Conservation (phyloP, 2,329 filamentous ascomycete genomes). For the Pleomassaria siparia region DNA sequence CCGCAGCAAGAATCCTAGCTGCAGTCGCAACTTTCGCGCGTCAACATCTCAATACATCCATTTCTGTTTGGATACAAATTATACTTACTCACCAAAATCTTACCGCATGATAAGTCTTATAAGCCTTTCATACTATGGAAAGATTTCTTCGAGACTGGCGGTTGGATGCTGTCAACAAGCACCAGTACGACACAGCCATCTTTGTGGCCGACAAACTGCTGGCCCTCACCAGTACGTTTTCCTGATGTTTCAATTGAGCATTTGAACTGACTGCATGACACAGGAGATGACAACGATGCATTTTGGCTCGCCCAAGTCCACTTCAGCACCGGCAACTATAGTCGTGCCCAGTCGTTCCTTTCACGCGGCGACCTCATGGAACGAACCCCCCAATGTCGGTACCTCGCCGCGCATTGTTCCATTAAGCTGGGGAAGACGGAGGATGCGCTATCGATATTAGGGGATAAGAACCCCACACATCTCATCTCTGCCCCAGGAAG, state of each 20-base stretch:
- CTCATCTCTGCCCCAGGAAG: slow-evolving; percentile 70
- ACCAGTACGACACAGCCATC: slow-evolving; percentile 94
- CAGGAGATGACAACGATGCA: slow-evolving; percentile 90
- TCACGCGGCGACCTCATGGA: slow-evolving; percentile 78
- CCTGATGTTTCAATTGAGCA: background rate
- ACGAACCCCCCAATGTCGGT: slow-evolving; percentile 83
- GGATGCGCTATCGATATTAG: slow-evolving; percentile 81
- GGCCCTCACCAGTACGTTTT: slow-evolving; percentile 79
- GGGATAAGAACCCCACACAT: slow-evolving; percentile 91
- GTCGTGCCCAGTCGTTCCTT: slow-evolving; percentile 83
- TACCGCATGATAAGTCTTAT: background rate
- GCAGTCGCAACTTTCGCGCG: background rate
- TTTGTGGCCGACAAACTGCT: slow-evolving; percentile 97
- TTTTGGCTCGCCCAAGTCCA: slow-evolving; percentile 99
- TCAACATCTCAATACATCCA: background rate
- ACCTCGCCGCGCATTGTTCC: slow-evolving; percentile 90
- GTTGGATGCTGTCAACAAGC: slow-evolving; percentile 91
- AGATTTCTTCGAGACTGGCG: slow-evolving; percentile 91
- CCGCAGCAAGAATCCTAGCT: background rate
- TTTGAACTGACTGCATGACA: background rate
- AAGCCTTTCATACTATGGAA: no score
- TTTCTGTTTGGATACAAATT: background rate
- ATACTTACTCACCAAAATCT: background rate
- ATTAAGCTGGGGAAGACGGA: slow-evolving; percentile 91
- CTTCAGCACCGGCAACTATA: slow-evolving; percentile 94